A percentile compares a stretch with the other conserved stretches of the same genome.
Conservation (phyloP, 495 filamentous ascomycete species). For the Lepraria neglecta region DNA sequence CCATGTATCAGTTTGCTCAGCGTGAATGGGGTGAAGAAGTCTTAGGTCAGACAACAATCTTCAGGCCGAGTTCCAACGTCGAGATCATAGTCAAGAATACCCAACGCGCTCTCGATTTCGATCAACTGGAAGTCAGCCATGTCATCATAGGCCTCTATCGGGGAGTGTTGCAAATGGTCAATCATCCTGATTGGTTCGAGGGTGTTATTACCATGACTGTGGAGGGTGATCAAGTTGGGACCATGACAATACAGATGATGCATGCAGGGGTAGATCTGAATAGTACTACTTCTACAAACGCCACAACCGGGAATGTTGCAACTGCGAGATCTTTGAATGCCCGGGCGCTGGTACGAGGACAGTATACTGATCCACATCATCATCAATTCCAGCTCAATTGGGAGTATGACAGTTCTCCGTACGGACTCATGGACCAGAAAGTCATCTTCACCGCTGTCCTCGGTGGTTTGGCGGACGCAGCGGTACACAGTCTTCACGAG, state of each 20-base stretch:
- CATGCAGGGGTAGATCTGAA: background rate
- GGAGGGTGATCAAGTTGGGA: background rate
- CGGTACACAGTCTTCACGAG: background rate
- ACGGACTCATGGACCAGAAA: background rate
- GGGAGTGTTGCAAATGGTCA: background rate
- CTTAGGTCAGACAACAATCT: background rate
- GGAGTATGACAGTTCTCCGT: background rate
- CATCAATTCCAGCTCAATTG: background rate
- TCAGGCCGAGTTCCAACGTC: background rate
- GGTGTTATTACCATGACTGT: background rate
- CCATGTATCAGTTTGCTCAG: background rate
- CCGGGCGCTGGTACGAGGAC: background rate
- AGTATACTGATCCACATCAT: background rate
- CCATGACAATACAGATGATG: background rate
- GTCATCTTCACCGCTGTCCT: background rate
- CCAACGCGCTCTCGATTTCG: background rate
- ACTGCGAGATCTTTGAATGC: background rate
- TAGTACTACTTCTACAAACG: background rate
- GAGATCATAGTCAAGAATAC: background rate
- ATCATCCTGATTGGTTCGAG: background rate
- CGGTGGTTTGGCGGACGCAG: background rate
- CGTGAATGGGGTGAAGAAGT: background rate
- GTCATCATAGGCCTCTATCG: background rate
- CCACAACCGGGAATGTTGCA: background rate
- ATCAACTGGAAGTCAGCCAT: background rate